Evolutionary conservation across 306 rosid genomes (phyloP), one percentile per base, ranked within the genome.

Genomic region (Luffa aegyptiaca): DNA sequence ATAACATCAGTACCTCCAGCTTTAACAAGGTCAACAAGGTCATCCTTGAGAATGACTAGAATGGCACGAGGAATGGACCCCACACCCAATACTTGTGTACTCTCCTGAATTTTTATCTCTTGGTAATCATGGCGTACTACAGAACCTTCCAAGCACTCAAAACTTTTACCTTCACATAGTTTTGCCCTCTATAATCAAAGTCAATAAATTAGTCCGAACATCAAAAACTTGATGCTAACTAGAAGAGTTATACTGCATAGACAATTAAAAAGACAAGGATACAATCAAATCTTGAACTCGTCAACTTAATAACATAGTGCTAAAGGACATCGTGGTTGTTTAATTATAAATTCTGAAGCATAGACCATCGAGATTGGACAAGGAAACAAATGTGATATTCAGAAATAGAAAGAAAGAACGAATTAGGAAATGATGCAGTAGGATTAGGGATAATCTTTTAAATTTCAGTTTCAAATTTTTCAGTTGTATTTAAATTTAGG

Each of bases 31-130:
- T 94, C 98, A 81, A 89, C 98, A 78, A 94, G 97, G 84, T 94
- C 98, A 55, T 94, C 97, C 87, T 91, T 83, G 83, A 94, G 84
- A 84, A 94, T 89, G 88, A 94, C 88, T 77, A 86, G 90, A 81
- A 94, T 88, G 73, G 98, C 87, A 65, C 98, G 98, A 80, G 98
- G 98, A 83, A 94, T 94, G 21, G 96, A 96, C 66, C 98, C 97
- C 80, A 92, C 97, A 70, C 97, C 93, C 80, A 94, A 80, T 66
- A 94, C 88, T 77, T 92, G 93, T 31, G 97, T 91, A 76, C 90
- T 94, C 87, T 94, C 97, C 87, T 94, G 98, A 57, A 94, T 88
- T 89, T 94, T 94, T 82, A 94, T 94, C 86, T 94, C 97, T 82
- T 94, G 97, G 85, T 92, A 92, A 85, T 94, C 98, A 84, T 92